phyloP scores from a whole-genome alignment of 805 yeast genomes.

The Kurtzmaniella fragi region DNA sequence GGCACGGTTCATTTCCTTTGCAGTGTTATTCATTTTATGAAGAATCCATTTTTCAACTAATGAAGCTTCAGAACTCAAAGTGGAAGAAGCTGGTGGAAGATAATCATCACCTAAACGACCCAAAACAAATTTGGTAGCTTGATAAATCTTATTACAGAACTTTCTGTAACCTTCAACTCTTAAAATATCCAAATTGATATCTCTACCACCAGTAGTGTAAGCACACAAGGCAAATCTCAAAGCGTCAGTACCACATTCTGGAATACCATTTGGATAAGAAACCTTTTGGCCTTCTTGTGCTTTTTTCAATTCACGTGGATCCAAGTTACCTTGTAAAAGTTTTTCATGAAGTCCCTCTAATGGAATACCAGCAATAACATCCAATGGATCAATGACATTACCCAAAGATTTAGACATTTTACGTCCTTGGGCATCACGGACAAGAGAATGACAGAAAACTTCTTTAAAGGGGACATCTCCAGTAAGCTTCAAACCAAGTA shows the following conservation, averaged over 20 bases:
- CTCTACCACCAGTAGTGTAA: slow-evolving; percentile 98
- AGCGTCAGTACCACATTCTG: slow-evolving; percentile 99
- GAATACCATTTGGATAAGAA: slow-evolving; percentile 94
- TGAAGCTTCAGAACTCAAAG: slow-evolving; percentile 72
- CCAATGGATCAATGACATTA: slow-evolving; percentile 93
- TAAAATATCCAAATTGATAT: slow-evolving; percentile 89
- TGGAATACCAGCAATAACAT: slow-evolving; percentile 85
- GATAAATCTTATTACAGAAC: slow-evolving; percentile 98
- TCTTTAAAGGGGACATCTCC: slow-evolving; percentile 91
- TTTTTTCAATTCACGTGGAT: slow-evolving; percentile 78
- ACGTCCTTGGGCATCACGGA: slow-evolving; percentile 98
- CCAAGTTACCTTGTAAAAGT: slow-evolving; percentile 77
- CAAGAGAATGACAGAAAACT: slow-evolving; percentile 97
- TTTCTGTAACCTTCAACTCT: slow-evolving; percentile 99
- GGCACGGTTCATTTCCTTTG: slow-evolving; percentile 57
- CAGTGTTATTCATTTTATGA: slow-evolving; percentile 72
- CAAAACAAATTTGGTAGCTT: slow-evolving; percentile 95
- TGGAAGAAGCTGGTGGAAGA: slow-evolving; percentile 64
- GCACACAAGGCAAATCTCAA: slow-evolving; percentile 97
- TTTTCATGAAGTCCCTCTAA: slow-evolving; percentile 76
- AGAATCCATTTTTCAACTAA: slow-evolving; percentile 96
- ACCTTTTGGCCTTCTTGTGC: slow-evolving; percentile 84
- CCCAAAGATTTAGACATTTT: slow-evolving; percentile 98
- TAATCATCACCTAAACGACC: slow-evolving; percentile 89
- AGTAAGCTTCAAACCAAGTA: slow-evolving; percentile 84